Evolutionary conservation across 345 rosid genomes (phyloP).

Genomic region (Syzygium aromaticum): DNA sequence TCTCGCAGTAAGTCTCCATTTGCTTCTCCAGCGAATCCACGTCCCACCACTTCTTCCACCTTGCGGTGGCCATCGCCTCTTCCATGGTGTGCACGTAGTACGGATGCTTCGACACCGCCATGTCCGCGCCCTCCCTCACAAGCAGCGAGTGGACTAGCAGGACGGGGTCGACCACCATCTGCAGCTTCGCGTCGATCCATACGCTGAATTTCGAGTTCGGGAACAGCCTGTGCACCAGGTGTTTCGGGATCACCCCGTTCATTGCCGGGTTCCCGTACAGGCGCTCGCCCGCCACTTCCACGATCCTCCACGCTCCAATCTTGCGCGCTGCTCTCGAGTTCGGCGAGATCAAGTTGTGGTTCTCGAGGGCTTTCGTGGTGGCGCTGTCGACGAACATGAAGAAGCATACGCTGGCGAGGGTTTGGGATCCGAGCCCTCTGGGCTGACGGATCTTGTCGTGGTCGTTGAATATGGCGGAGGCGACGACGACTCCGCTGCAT

Average conservation of each 20-base stretch:
- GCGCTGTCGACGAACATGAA: slow-evolving; percentile 78
- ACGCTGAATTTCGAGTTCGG: slow-evolving; percentile 77
- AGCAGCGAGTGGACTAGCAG: slow-evolving; percentile 63
- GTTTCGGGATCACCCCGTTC: slow-evolving; percentile 88
- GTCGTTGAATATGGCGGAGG: slow-evolving; percentile 81
- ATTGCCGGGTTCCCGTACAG: slow-evolving; percentile 68
- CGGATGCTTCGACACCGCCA: slow-evolving; percentile 79
- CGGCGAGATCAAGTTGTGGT: slow-evolving; percentile 31
- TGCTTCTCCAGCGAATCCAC: slow-evolving; percentile 45
- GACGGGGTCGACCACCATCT: slow-evolving; percentile 71
- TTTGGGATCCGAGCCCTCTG: slow-evolving; percentile 62
- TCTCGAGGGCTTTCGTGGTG: slow-evolving; percentile 39
- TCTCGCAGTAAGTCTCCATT: slow-evolving; percentile 85
- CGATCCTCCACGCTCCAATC: slow-evolving; percentile 68
- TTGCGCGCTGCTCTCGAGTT: slow-evolving; percentile 7
- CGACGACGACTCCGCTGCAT: slow-evolving; percentile 64
- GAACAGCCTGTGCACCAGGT: slow-evolving; percentile 70
- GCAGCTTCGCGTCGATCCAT: slow-evolving; percentile 90
- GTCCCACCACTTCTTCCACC: slow-evolving; percentile 94
- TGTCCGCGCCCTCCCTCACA: slow-evolving; percentile 39
- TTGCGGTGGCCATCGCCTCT: slow-evolving; percentile 90
- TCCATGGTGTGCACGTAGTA: slow-evolving; percentile 71
- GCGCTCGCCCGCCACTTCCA: slow-evolving; percentile 25
- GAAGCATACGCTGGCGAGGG: slow-evolving; percentile 51
- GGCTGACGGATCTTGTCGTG: slow-evolving; percentile 94